These are phyloP conservation scores for Phytophthora lateralis DNA, from an alignment of 352 stramenopile genomes.

Conservation along the genomic window DNA sequence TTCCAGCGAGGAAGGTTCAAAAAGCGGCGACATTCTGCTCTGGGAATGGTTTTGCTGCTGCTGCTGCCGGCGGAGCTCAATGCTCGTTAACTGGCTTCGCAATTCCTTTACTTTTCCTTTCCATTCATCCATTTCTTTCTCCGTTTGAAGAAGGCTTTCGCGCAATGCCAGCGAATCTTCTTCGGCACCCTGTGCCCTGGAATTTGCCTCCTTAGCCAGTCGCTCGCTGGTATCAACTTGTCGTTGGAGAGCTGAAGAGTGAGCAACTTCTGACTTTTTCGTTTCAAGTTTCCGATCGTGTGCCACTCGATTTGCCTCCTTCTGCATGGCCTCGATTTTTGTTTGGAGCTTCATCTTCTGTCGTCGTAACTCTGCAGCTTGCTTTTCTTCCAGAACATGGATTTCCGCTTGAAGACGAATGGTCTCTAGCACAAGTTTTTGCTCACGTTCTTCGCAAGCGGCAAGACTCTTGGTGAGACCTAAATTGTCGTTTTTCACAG, in stretches of 20 bases:
- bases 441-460: constrained; percentile 24
- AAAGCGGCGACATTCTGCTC: constrained; percentile 19
- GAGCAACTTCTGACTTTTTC: constrained; percentile 36
- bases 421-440: constrained; percentile 30
- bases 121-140: constrained; percentile 23
- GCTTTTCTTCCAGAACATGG: constrained; percentile 55
- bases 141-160: constrained; percentile 9
- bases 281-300: constrained; percentile 60
- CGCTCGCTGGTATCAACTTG: constrained; percentile 29
- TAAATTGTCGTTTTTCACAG: constrained; percentile 41
- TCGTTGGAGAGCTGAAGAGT: constrained; percentile 24
- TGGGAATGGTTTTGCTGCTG: constrained; percentile 20
- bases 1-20: constrained; percentile 20
- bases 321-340: constrained; percentile 59
- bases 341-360: constrained; percentile 41
- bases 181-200: constrained; percentile 20
- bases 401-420: constrained; percentile 53
- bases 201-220: constrained; percentile 19
- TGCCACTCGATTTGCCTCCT: constrained; percentile 51
- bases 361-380: constrained; percentile 42
- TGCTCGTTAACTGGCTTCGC: constrained; percentile 15
- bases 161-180: constrained; percentile 24
- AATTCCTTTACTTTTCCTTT: constrained; percentile 32
- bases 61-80: constrained; percentile 12
- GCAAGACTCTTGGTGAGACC: constrained; percentile 35